Conservation (phyloP, 805 yeast genomes). For the Zygotorulaspora florentina region DNA sequence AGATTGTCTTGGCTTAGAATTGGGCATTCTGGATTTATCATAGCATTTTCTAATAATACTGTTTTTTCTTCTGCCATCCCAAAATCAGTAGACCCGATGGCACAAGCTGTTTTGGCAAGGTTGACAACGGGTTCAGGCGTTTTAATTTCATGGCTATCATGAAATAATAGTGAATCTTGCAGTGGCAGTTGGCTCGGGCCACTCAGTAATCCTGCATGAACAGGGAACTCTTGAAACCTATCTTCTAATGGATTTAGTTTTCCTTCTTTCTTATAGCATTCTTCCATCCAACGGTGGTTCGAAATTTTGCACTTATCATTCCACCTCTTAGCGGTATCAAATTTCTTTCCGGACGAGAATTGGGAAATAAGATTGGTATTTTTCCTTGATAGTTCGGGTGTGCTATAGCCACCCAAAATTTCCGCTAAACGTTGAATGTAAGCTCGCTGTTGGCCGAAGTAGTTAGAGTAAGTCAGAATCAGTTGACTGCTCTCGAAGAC, state of each 20-base stretch:
- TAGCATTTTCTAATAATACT: too few species aligned
- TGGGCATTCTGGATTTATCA: too few species aligned
- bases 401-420: constrained; percentile 72
- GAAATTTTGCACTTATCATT: constrained; percentile 37
- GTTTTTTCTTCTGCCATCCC: too few species aligned
- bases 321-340: constrained; percentile 71
- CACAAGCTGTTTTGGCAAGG: too few species aligned
- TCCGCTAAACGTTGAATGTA: constrained; percentile 62
- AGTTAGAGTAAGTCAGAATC: constrained; percentile 68
- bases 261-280: constrained; percentile 44
- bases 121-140: background rate
- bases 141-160: background rate
- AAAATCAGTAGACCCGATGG: too few species aligned
- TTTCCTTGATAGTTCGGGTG: constrained; percentile 55
- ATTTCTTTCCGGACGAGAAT: constrained; percentile 66
- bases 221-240: constrained; percentile 14
- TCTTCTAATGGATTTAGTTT: constrained; percentile 11
- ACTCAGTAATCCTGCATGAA: constrained; percentile 12
- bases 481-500: constrained; percentile 52
- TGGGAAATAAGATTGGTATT: constrained; percentile 75
- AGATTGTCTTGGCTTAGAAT: too few species aligned
- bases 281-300: constrained; percentile 88
- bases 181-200: constrained; percentile 11
- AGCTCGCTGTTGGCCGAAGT: constrained; percentile 76
- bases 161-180: background rate